Evolutionary conservation across 257 asterid species (phyloP).

Genomic region (Ballota nigra): DNA sequence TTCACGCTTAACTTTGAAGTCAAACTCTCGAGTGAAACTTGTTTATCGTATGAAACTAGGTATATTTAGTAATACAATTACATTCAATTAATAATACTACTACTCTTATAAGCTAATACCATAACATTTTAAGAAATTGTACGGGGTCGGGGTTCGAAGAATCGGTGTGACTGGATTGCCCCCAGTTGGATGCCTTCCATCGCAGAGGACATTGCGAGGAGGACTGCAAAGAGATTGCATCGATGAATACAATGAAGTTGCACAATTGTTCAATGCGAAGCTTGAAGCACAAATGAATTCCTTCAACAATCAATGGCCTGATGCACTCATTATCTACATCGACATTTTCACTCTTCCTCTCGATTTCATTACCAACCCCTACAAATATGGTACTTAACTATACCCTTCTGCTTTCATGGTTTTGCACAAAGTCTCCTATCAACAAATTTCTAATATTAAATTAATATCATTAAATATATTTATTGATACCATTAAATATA

Average conservation of each 20-base stretch:
- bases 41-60: too few species aligned
- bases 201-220: constrained; percentile 66
- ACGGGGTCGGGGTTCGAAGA: constrained; percentile 48
- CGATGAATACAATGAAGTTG: constrained; percentile 41
- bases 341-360: constrained; percentile 49
- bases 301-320: constrained; percentile 27
- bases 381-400: constrained; percentile 22
- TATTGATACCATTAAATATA: too few species aligned
- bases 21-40: too few species aligned
- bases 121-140: constrained; percentile 56
- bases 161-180: constrained; percentile 56
- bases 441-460: too few species aligned
- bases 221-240: constrained; percentile 53
- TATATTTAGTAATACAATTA: too few species aligned
- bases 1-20: too few species aligned
- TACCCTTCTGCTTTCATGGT: too few species aligned
- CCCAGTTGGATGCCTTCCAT: constrained; percentile 74
- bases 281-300: constrained; percentile 36
- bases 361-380: constrained; percentile 45
- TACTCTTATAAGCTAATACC: too few species aligned
- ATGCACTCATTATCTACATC: constrained; percentile 39
- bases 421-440: too few species aligned
- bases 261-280: constrained; percentile 42
- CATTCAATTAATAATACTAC: too few species aligned
- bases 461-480: too few species aligned